These are phyloP conservation scores for Pythium rhizo-oryzae DNA, from an alignment of 352 stramenopile species.

Conservation along the genomic window DNA sequence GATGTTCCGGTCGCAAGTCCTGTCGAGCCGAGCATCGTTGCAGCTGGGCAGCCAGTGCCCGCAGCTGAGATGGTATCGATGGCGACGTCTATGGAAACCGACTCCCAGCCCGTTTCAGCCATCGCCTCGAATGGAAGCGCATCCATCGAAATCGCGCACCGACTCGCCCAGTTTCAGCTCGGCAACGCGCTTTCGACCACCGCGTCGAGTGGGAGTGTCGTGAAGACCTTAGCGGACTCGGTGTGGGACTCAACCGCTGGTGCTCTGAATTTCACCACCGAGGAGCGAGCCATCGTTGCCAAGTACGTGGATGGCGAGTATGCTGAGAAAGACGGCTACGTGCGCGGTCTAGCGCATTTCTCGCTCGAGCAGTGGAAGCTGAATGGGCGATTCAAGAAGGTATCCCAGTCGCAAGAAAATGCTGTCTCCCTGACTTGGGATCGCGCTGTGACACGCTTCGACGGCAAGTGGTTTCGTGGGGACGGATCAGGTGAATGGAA, in stretches of 20 bases:
- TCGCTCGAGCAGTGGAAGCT: constrained; percentile 57
- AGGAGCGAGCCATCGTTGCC: constrained; percentile 43
- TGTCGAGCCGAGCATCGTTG: constrained; percentile 36
- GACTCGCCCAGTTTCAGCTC: constrained; percentile 10
- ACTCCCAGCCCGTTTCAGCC: constrained; percentile 32
- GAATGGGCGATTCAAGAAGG: constrained; percentile 71
- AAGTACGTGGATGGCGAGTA: constrained; percentile 81
- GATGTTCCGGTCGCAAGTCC: constrained; percentile 44
- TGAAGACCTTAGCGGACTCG: not conserved
- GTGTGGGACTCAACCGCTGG: constrained; percentile 79
- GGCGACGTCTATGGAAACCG: constrained; percentile 50
- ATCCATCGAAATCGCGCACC: constrained; percentile 5
- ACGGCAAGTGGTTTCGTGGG: constrained; percentile 86
- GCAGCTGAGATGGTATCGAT: constrained; percentile 26
- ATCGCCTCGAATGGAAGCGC: not conserved
- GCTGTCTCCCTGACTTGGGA: constrained; percentile 73
- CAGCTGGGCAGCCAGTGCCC: constrained; percentile 43
- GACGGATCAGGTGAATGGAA: constrained; percentile 84
- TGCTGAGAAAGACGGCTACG: constrained; percentile 63
- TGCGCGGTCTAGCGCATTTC: constrained; percentile 58
- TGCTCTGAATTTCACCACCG: constrained; percentile 48
- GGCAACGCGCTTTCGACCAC: not conserved
- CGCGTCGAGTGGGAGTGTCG: constrained; percentile 25
- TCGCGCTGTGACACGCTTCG: constrained; percentile 52
- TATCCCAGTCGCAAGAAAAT: constrained; percentile 69